A percentile compares a stretch with the other conserved stretches of the same genome.
Conservation (phyloP, 2,329 filamentous ascomycete species). For the Pyrenochaeta sp. region DNA sequence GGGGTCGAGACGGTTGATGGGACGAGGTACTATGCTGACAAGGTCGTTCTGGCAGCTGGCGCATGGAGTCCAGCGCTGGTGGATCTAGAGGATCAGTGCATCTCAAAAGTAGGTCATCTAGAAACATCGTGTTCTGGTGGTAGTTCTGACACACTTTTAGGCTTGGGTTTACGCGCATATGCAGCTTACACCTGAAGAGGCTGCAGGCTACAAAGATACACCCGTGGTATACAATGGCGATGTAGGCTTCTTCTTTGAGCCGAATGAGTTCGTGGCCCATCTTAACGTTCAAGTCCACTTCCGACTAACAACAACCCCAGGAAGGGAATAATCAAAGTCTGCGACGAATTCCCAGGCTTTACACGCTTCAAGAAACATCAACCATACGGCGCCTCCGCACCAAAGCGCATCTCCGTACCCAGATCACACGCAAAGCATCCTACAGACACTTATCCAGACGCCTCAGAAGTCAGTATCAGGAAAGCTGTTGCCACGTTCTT, state of each 20-base stretch:
- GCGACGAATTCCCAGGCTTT: slow-evolving; percentile 66
- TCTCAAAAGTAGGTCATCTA: slow-evolving; percentile 65
- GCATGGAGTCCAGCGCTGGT: slow-evolving; percentile 42
- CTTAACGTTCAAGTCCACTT: not conserved
- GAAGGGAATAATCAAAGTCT: slow-evolving; percentile 58
- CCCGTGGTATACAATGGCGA: slow-evolving; percentile 64
- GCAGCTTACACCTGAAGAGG: slow-evolving; percentile 58
- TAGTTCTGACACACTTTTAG: slow-evolving; percentile 34
- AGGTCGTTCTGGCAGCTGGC: slow-evolving; percentile 55
- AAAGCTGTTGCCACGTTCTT: slow-evolving; percentile 55
- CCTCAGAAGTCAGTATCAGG: slow-evolving; percentile 52
- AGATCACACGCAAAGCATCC: slow-evolving; percentile 56
- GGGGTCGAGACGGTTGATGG: slow-evolving; percentile 55
- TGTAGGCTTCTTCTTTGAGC: slow-evolving; percentile 62
- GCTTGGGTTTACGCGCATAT: slow-evolving; percentile 66
- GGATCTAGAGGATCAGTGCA: slow-evolving; percentile 42
- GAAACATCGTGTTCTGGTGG: slow-evolving; percentile 43
- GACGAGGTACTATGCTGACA: slow-evolving; percentile 54
- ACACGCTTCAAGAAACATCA: slow-evolving; percentile 42
- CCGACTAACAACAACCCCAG: not conserved
- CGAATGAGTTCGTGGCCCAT: slow-evolving; percentile 45
- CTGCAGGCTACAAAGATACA: slow-evolving; percentile 57
- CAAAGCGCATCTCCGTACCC: slow-evolving; percentile 63
- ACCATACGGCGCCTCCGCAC: slow-evolving; percentile 57
- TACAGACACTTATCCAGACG: slow-evolving; percentile 54